Base-by-base conservation (phyloP, 495 filamentous ascomycete species). In the Lasiosphaeris hirsuta region DNA sequence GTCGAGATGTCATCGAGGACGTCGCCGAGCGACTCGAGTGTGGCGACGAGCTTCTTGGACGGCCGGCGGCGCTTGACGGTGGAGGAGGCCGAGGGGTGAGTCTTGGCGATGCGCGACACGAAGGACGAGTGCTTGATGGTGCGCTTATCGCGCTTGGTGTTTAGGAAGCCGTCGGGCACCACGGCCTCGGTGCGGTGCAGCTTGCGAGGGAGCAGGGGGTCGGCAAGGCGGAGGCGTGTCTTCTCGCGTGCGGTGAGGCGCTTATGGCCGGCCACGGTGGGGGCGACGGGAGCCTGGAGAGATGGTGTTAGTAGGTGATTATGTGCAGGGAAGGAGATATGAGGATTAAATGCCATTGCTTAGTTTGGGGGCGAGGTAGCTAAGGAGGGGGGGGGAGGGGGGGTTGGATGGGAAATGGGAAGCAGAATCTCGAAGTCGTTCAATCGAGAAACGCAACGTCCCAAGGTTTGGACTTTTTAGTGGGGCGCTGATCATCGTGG, bases 121-220 rank as follows among this genome's bases (percentile, higher is more conserved):
- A 96, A 88, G 30, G 83, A 68, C 4, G 86, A 83, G 75, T 87
- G 88, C 63, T 90, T 92, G 64, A 92, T 87, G 33, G 71, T 67
- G 10, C 84, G 88, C 72, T 91, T 94, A 73, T 90, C 87, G 64
- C 80, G 84, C 70, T 96, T 96, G 51, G 79, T 78, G 59, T 80
- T 81, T 51, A 81, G 75, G 69, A 88, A 87, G 49, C 52, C 39
- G 67, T 77, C 73, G 9, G 64, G 52, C 2, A 67, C 65, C 6
- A 66, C 55, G 56, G 77, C 73, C 54, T 74, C 59, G 2, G 69
- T 63, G 40, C 77, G 73, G 56, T 74, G 71, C 5, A 71, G 68
- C 62, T 74, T 73, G 61, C 71, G 75, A 33, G 73, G 75, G 14
- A 68, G 54, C 35, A 63, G 60, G 4, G 66, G 62, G 62, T 65